Evolutionary conservation across 352 stramenopile genomes (phyloP).

Genomic region (Phytopythium vexans): DNA sequence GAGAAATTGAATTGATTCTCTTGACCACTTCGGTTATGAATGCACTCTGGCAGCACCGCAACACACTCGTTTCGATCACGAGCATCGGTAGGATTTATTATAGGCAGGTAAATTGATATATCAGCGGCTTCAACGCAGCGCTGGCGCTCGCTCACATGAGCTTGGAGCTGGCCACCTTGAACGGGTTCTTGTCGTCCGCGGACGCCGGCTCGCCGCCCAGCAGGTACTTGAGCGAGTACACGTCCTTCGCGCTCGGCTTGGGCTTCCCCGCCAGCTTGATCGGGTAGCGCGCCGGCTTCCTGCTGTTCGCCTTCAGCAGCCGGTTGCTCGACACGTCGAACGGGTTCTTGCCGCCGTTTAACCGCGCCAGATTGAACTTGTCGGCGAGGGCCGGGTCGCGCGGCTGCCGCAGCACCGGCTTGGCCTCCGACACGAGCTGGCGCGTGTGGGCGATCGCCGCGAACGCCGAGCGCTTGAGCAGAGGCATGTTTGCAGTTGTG

Average conservation of each 20-base stretch:
- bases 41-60: no score
- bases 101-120: no score
- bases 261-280: constrained; percentile 5
- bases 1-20: no score
- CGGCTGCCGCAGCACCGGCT: constrained; percentile 12
- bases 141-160: constrained; percentile 36
- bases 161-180: constrained; percentile 63
- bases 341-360: constrained; percentile 69
- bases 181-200: constrained; percentile 42
- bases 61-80: no score
- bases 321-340: constrained; percentile 61
- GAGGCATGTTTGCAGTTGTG: neutral
- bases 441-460: constrained; percentile 2
- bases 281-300: constrained; percentile 2
- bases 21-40: no score
- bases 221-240: constrained; percentile 73
- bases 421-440: neutral
- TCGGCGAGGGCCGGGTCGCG: constrained; percentile 34
- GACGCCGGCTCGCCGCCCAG: constrained; percentile 24
- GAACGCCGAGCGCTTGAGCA: constrained; percentile 1
- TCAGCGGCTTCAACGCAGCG: neutral
- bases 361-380: constrained; percentile 61
- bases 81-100: no score
- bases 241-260: constrained; percentile 38
- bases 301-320: constrained; percentile 32